Percentiles rank a stretch among this genome's conserved stretches.
Evolutionary conservation across 225 moss, liverwort and hornwort species (phyloP).

Genomic region (Pseudoscleropodium purum): DNA sequence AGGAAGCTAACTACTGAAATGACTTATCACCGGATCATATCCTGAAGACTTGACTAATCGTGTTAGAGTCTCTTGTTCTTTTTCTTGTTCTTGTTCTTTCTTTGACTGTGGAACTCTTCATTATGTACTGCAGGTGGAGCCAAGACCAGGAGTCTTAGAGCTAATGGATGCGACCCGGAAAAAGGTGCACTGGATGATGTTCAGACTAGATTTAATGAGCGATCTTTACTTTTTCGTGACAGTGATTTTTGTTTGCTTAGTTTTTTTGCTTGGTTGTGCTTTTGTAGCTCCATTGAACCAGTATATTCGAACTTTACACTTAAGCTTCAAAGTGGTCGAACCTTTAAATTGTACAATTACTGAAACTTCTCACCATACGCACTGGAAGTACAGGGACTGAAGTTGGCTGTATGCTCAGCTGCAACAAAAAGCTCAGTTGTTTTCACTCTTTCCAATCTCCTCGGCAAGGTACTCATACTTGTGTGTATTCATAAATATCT

Average conservation of each 20-base stretch:
- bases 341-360: background rate
- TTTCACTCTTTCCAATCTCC: slow-evolving; percentile 68
- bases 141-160: slow-evolving; percentile 83
- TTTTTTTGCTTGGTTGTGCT: background rate
- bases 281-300: background rate
- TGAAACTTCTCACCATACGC: background rate
- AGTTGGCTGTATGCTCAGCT: slow-evolving; percentile 92
- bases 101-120: background rate
- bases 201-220: background rate
- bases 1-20: background rate
- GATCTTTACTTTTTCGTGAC: background rate
- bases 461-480: slow-evolving; percentile 56
- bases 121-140: slow-evolving; percentile 38
- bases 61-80: background rate
- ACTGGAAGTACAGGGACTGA: slow-evolving; percentile 50
- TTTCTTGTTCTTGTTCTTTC: background rate
- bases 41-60: background rate
- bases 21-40: background rate
- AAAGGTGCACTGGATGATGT: slow-evolving; percentile 15
- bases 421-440: slow-evolving; percentile 96
- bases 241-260: background rate
- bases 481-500: background rate
- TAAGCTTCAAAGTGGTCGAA: background rate
- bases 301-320: background rate
- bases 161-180: slow-evolving; percentile 79